A percentile compares a stretch with the other conserved stretches of the same genome.
These are phyloP conservation scores for Pseudogymnoascus sp. DNA, from an alignment of 2,329 filamentous ascomycete genomes.

Conservation along the genomic window DNA sequence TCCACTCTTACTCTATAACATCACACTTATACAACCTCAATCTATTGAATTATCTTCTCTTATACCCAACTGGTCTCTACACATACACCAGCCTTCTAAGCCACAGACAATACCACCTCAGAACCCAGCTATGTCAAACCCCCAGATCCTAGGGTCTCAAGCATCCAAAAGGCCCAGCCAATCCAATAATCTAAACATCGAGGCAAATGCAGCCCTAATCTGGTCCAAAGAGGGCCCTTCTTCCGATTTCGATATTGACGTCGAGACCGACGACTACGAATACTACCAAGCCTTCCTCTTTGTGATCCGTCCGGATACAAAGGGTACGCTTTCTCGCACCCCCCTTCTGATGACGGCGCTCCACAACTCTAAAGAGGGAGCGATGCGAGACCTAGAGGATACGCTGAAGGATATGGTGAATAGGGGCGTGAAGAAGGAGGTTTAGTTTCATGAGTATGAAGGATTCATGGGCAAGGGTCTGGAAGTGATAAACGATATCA, in stretches of 20 bases:
- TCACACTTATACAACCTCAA: background rate
- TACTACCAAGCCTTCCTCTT: background rate
- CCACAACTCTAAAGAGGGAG: background rate
- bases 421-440: background rate
- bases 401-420: background rate
- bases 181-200: background rate
- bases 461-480: background rate
- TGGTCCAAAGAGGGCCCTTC: background rate
- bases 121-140: background rate
- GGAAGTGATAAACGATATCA: background rate
- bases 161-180: background rate
- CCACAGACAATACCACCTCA: background rate
- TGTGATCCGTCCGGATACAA: background rate
- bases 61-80: background rate
- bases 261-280: background rate
- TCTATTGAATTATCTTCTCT: background rate
- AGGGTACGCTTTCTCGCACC: background rate
- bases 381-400: background rate
- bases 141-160: background rate
- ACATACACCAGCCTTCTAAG: background rate
- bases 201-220: background rate
- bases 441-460: background rate
- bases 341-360: background rate
- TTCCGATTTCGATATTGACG: background rate
- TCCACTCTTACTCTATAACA: background rate